A percentile compares a stretch with the other conserved stretches of the same genome.
Conservation (phyloP, 306 rosid genomes). For the Glycyrrhiza uralensis region DNA sequence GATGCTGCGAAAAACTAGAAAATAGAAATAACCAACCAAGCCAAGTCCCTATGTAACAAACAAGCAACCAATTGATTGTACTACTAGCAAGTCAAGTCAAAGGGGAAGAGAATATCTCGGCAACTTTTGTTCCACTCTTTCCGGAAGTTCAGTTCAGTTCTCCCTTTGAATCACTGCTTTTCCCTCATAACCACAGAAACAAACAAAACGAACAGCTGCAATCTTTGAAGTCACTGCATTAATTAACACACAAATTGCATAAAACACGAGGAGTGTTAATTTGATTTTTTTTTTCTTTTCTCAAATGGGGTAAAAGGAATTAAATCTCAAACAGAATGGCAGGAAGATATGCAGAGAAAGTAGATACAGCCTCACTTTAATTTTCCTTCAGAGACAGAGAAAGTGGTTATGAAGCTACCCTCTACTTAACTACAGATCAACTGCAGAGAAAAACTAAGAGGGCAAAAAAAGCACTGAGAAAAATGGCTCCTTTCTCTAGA, state of each 20-base stretch:
- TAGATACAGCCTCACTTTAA: not conserved
- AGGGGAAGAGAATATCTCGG: conserved; percentile 3
- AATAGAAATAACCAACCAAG: conserved; percentile 6
- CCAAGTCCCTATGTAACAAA: conserved; percentile 10
- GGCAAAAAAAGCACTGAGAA: not conserved
- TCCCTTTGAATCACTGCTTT: conserved; percentile 18
- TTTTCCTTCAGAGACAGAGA: not conserved
- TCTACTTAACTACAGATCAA: conserved; percentile 30
- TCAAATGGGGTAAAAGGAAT: conserved; percentile 10
- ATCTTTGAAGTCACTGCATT: conserved; percentile 28
- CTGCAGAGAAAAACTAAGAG: conserved; percentile 9
- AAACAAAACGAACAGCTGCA: conserved; percentile 13
- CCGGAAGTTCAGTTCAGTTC: conserved; percentile 30
- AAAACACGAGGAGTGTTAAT: conserved; percentile 19
- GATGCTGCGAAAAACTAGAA: not conserved
- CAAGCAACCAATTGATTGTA: conserved; percentile 5
- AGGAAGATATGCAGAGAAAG: not conserved
- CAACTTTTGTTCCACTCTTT: conserved; percentile 25
- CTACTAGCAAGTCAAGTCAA: conserved; percentile 27
- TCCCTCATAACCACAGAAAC: not conserved
- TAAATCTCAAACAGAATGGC: conserved; percentile 22
- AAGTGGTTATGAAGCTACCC: not conserved
- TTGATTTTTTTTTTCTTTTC: not conserved
- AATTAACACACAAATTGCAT: conserved; percentile 11
- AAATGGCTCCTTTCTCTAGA: conserved; percentile 12